Evolutionary conservation across 768 basidiomycete genomes (phyloP), one percentile per base, ranked within the genome.

Genomic region (Kwoniella bestiolae): DNA sequence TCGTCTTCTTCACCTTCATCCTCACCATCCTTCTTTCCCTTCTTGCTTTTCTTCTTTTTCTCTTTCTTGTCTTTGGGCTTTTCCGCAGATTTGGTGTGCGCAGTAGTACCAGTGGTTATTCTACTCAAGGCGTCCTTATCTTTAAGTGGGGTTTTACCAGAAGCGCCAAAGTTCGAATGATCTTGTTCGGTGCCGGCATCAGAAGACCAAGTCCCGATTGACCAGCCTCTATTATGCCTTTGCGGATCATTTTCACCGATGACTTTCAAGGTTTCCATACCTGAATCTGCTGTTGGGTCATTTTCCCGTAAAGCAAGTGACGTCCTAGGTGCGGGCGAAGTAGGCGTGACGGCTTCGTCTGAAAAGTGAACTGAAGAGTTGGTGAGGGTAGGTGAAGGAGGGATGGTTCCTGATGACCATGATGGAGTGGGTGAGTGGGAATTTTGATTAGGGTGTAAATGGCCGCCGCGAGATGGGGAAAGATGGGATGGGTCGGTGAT

Each of bases 221-320:
- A 72, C 62, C 61, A 71, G 5, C 68, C 67, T 12, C 77, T 60
- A 21, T 68, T 53, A 50, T 75, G 70, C 25, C 74, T 53, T 49
- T 65, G 51, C 31, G 45, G 29, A 46, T 52, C 61, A 25, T 63
- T 31, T 44, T 65, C 68, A n/a, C 51, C 60, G 9, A 78, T 47
- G 16, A 71, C 70, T 26, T 68, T 45, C 16, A 80, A 65, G 0
- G 75, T 78, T 11, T 76, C 75, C 46, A 41, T 66, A 3, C 77
- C 77, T 26, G 66, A 63, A 8, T 70, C 63, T 6, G 68, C 70
- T 9, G 74, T 78, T 3, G 79, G 79, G 55, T 79, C 25, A 53
- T 80, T 80, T n/a, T 74, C 72, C n/a, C 79, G 26, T 29, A 80
- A 60, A 7, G 74, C 77, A n/a, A 80, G 66, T 12, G 75, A 58